Evolutionary conservation across 257 asterid genomes (phyloP).

Genomic region (Oldenlandia corymbosa): DNA sequence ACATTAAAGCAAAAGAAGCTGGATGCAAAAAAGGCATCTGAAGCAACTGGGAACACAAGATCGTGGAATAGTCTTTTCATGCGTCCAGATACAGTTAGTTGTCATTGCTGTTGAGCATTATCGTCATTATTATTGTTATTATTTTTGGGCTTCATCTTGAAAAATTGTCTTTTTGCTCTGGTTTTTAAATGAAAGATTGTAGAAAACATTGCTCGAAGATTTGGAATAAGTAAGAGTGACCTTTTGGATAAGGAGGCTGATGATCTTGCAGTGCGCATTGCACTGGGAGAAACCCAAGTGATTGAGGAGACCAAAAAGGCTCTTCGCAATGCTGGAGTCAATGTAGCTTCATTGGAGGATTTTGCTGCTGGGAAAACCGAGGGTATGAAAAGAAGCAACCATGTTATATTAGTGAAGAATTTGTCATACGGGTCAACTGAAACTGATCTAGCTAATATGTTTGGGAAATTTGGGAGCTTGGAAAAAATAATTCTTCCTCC

Average conservation of each 20-base stretch:
- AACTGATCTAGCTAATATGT: constrained; percentile 69
- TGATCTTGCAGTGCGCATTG: constrained; percentile 80
- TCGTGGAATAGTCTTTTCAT: constrained; percentile 87
- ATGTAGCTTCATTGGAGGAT: constrained; percentile 67
- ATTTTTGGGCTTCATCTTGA: constrained; percentile 1
- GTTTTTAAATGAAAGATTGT: constrained; percentile 46
- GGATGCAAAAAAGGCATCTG: constrained; percentile 76
- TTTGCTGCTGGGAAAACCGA: constrained; percentile 72
- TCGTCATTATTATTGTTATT: no score
- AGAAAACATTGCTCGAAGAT: constrained; percentile 81
- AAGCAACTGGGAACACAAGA: constrained; percentile 78
- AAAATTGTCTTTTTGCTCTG: constrained; percentile 17
- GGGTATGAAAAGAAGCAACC: constrained; percentile 83
- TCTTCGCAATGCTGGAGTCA: constrained; percentile 75
- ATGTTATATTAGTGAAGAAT: constrained; percentile 83
- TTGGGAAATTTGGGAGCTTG: constrained; percentile 81
- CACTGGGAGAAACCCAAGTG: constrained; percentile 93
- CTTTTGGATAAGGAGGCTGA: constrained; percentile 73
- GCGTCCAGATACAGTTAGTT: constrained; percentile 77
- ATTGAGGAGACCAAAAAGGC: constrained; percentile 88
- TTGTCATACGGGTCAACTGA: constrained; percentile 87
- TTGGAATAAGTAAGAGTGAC: constrained; percentile 84
- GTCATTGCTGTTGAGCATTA: constrained; percentile 3
- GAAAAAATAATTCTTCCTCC: constrained; percentile 83
- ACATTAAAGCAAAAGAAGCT: constrained; percentile 62